These are phyloP conservation scores for Colletotrichum kahawae DNA, from an alignment of 2,329 filamentous ascomycete species.

Conservation along the genomic window DNA sequence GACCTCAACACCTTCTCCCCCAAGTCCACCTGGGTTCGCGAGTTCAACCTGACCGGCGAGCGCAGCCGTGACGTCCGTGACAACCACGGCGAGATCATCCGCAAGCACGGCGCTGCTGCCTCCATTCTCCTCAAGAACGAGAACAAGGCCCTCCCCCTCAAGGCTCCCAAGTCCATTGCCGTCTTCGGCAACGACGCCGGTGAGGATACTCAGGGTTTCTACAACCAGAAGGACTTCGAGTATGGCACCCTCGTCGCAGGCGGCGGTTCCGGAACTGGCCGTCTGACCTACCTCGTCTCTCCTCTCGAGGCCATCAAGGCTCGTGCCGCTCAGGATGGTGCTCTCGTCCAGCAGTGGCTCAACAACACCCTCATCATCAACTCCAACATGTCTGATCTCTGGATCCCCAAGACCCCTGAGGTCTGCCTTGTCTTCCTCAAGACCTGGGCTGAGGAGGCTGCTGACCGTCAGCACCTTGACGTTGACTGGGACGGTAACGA, in stretches of 20 bases:
- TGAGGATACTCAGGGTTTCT: conserved; percentile 69
- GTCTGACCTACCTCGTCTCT: conserved; percentile 69
- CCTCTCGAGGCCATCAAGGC: conserved; percentile 65
- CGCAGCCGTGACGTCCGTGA: conserved; percentile 56
- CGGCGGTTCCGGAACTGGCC: conserved; percentile 62
- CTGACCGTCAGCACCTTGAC: conserved; percentile 57
- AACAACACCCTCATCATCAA: conserved; percentile 47
- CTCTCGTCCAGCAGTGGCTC: conserved; percentile 47
- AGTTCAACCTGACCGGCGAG: conserved; percentile 53
- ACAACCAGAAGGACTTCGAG: conserved; percentile 69
- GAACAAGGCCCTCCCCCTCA: conserved; percentile 63
- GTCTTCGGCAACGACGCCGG: conserved; percentile 66
- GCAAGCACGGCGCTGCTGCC: conserved; percentile 60
- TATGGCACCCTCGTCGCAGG: conserved; percentile 61
- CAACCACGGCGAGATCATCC: conserved; percentile 59
- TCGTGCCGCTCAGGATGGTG: conserved; percentile 47
- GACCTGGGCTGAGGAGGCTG: conserved; percentile 70
- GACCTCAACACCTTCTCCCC: conserved; percentile 56
- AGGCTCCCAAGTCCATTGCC: conserved; percentile 60
- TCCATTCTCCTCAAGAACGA: conserved; percentile 78
- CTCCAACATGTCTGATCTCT: conserved; percentile 48
- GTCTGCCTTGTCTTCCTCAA: conserved; percentile 71
- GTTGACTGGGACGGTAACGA: conserved; percentile 68
- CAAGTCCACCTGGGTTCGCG: conserved; percentile 46
- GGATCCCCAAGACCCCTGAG: conserved; percentile 58